Percentiles rank a stretch among this genome's conserved stretches.
These are phyloP conservation scores for Penicillium herquei DNA, from an alignment of 495 filamentous ascomycete genomes.

Conservation along the genomic window DNA sequence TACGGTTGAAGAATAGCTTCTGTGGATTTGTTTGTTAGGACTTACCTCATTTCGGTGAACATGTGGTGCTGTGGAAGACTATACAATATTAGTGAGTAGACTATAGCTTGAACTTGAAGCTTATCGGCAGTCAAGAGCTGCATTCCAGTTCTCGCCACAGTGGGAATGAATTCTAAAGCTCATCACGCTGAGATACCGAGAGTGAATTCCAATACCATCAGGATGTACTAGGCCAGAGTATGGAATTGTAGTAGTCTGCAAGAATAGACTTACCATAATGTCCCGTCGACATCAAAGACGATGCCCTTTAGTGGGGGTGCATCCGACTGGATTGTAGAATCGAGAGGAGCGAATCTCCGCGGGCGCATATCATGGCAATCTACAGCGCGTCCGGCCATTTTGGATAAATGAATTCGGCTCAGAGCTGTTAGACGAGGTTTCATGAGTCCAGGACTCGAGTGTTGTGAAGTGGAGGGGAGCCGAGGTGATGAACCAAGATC, in stretches of 20 bases:
- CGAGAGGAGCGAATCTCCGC: conserved; percentile 56
- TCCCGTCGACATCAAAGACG: conserved; percentile 95
- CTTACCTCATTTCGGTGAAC: conserved; percentile 80
- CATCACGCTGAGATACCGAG: no score
- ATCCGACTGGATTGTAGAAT: conserved; percentile 29
- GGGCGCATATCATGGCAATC: conserved; percentile 33
- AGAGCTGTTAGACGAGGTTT: conserved; percentile 7
- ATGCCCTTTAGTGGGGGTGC: conserved; percentile 71
- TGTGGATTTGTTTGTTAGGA: conserved; percentile 14
- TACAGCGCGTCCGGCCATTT: conserved; percentile 27
- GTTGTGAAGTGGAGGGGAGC: conserved; percentile 3
- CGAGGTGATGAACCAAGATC: neutral
- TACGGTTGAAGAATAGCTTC: neutral
- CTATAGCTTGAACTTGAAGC: no score
- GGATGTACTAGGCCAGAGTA: no score
- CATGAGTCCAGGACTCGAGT: conserved; percentile 12
- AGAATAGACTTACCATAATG: conserved; percentile 67
- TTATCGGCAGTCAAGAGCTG: neutral
- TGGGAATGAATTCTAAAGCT: no score
- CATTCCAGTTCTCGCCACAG: no score
- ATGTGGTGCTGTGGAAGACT: conserved; percentile 93
- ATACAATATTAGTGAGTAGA: conserved; percentile 7
- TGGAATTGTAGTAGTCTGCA: neutral
- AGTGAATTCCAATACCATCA: no score
- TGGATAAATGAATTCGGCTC: conserved; percentile 2